phyloP scores from a whole-genome alignment of 1,284 basidiomycete genomes.

The Mycosarcoma mackinlayi region DNA sequence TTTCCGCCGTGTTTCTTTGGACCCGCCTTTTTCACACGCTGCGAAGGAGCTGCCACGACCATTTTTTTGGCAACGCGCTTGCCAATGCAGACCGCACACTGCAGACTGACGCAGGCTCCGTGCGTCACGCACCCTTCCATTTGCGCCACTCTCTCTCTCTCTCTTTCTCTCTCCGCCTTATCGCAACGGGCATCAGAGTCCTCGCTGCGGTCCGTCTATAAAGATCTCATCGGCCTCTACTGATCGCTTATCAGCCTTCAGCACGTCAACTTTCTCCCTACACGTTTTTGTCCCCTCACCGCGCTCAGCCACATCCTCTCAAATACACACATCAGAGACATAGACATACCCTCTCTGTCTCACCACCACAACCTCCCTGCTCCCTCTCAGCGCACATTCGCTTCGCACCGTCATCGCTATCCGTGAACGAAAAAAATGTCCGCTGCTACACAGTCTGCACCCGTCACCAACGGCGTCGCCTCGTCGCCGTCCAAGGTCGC shows the following conservation, averaged over 20 bases:
- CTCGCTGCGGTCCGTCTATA: not conserved
- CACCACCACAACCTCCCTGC: not conserved
- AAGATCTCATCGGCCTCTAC: not conserved
- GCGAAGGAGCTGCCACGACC: too few species aligned
- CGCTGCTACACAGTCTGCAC: constrained; percentile 46
- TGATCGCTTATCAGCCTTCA: not conserved
- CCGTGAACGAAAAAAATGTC: constrained; percentile 19
- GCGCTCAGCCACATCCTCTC: not conserved
- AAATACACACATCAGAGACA: not conserved
- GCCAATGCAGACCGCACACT: not conserved
- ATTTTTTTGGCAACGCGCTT: not conserved
- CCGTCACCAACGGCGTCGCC: constrained; percentile 36
- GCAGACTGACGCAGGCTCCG: constrained; percentile 8
- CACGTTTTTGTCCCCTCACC: too few species aligned
- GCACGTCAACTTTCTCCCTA: not conserved
- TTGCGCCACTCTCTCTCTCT: constrained; percentile 14
- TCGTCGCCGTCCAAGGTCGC: constrained; percentile 43
- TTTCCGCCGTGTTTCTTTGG: not conserved
- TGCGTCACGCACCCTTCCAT: constrained; percentile 9
- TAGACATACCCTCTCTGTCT: too few species aligned
- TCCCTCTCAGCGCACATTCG: constrained; percentile 4
- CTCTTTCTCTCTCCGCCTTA: constrained; percentile 7
- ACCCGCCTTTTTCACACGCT: constrained; percentile 5
- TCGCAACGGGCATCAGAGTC: constrained; percentile 3
- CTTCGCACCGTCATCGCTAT: not conserved